Conservation (phyloP, 2,329 filamentous ascomycete species). For the Venturia asperata region DNA sequence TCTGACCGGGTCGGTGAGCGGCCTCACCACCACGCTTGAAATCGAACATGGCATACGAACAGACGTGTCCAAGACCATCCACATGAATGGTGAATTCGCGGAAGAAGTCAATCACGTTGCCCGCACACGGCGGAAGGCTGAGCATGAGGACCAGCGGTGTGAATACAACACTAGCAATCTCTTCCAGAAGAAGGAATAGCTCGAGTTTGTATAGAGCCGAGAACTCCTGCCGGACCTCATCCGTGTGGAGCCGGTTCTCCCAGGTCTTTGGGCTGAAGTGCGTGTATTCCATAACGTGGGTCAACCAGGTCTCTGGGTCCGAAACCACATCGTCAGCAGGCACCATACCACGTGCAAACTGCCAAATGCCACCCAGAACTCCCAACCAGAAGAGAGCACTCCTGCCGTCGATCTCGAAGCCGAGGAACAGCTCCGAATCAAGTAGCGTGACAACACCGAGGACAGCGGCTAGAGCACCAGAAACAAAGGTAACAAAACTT, state of each 20-base stretch:
- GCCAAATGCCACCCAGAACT: conserved; percentile 75
- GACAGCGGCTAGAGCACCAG: conserved; percentile 79
- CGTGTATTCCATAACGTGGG: conserved; percentile 84
- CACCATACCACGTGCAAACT: conserved; percentile 71
- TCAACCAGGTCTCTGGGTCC: conserved; percentile 82
- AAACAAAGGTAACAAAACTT: conserved; percentile 78
- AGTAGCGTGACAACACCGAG: conserved; percentile 77
- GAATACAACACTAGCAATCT: conserved; percentile 84
- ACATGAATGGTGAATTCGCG: conserved; percentile 96
- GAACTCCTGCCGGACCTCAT: conserved; percentile 88
- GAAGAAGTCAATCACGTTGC: conserved; percentile 95
- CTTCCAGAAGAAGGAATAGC: conserved; percentile 83
- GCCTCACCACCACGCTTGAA: conserved; percentile 73
- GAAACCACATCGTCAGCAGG: conserved; percentile 79
- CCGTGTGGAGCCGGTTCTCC: conserved; percentile 83
- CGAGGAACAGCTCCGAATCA: conserved; percentile 83
- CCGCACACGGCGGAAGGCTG: conserved; percentile 78
- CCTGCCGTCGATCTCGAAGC: conserved; percentile 81
- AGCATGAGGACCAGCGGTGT: conserved; percentile 85
- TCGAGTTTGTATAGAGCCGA: conserved; percentile 86
- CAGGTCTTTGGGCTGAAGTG: conserved; percentile 88
- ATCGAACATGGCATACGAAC: conserved; percentile 94
- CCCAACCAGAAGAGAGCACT: conserved; percentile 88
- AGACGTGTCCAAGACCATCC: conserved; percentile 90
- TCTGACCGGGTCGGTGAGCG: conserved; percentile 26